Conservation (phyloP, 2,329 filamentous ascomycete species). For the Cucurbitaria berberidis region DNA sequence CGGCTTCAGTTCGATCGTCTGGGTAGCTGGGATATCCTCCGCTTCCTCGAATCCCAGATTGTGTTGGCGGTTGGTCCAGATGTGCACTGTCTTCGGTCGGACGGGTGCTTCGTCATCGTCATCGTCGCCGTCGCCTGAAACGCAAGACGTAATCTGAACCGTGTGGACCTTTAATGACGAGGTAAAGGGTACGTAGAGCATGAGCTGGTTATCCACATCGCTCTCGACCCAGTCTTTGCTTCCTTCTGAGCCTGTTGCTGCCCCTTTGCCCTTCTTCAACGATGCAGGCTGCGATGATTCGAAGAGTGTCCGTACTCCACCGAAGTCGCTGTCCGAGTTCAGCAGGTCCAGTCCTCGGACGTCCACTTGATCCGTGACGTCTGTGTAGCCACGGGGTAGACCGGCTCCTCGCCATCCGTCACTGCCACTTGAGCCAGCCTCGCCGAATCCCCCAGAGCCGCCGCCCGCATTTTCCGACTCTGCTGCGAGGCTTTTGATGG, state of each 20-base stretch:
- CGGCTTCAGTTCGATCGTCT: conserved; percentile 74
- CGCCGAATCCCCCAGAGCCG: conserved; percentile 51
- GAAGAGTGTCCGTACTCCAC: conserved; percentile 76
- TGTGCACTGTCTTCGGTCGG: conserved; percentile 80
- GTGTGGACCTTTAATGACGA: conserved; percentile 89
- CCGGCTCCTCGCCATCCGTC: conserved; percentile 74
- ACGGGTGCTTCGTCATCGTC: conserved; percentile 78
- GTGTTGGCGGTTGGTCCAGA: conserved; percentile 88
- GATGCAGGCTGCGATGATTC: conserved; percentile 69
- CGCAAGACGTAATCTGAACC: conserved; percentile 81
- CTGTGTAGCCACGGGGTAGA: conserved; percentile 78
- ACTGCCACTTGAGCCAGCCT: conserved; percentile 53
- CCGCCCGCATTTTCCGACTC: conserved; percentile 62
- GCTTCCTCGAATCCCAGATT: conserved; percentile 96
- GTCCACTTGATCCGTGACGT: conserved; percentile 85
- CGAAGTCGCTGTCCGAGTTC: conserved; percentile 81
- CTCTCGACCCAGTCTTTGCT: conserved; percentile 87
- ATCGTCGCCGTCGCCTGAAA: conserved; percentile 58
- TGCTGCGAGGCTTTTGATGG: conserved; percentile 72
- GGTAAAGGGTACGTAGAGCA: conserved; percentile 91
- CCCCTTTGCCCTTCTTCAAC: conserved; percentile 58
- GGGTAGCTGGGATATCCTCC: conserved; percentile 81
- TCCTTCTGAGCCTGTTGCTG: conserved; percentile 62
- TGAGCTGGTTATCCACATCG: conserved; percentile 94
- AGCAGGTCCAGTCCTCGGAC: conserved; percentile 80